Conservation (phyloP, 345 rosid genomes). For the Hibiscus mutabilis region DNA sequence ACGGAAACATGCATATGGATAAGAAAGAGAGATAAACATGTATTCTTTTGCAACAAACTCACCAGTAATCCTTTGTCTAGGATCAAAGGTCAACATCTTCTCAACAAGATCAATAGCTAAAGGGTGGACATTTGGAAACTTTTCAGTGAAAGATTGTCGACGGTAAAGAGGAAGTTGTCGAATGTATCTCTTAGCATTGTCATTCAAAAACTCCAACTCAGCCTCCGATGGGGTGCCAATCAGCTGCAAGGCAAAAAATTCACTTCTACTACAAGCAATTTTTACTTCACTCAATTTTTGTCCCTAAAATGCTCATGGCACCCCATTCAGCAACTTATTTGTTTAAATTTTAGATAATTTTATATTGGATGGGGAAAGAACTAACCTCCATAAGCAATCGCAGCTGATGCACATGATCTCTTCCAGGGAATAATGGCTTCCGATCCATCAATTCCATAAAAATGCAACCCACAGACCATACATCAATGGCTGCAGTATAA, state of each 20-base stretch:
- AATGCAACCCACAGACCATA: constrained; percentile 98
- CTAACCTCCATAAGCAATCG: constrained; percentile 81
- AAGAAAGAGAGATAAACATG: background rate
- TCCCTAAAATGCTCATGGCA: background rate
- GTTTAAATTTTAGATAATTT: background rate
- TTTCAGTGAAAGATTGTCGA: constrained; percentile 69
- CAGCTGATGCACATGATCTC: constrained; percentile 82
- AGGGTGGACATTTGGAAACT: constrained; percentile 63
- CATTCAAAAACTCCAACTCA: constrained; percentile 65
- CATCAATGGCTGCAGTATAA: constrained; percentile 90
- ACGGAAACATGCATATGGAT: background rate
- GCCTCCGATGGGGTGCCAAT: constrained; percentile 85
- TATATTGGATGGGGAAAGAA: background rate
- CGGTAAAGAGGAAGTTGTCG: constrained; percentile 49
- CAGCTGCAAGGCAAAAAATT: constrained; percentile 43
- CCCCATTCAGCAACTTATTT: background rate
- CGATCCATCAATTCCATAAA: constrained; percentile 84
- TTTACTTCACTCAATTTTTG: background rate
- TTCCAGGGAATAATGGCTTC: constrained; percentile 82
- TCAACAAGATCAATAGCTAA: constrained; percentile 78
- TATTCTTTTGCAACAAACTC: constrained; percentile 6
- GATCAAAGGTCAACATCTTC: constrained; percentile 87
- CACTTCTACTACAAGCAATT: background rate
- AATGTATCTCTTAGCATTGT: constrained; percentile 74
- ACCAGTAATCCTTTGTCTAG: constrained; percentile 77